Evolutionary conservation across 192 early-diverging fungal genomes (phyloP), one percentile per base, ranked within the genome.

Genomic region (Podila epigama): DNA sequence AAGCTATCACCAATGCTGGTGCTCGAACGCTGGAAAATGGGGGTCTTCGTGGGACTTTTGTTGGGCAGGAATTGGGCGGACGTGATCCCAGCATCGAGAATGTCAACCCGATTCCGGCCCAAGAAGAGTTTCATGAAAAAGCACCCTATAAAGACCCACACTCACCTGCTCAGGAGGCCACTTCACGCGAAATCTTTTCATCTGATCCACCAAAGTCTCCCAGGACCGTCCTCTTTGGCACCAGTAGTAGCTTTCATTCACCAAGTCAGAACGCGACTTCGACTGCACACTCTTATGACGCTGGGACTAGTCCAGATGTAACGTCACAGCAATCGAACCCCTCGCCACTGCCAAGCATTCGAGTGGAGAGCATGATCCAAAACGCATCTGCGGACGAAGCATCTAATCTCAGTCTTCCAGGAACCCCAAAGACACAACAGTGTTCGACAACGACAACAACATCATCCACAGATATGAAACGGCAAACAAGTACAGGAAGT

Each of bases 81-180:
- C n/a, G 1, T 48, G 4, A 22, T 22, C 44, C 0, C 44, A 16
- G 13, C 33, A 12, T 25, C 9, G 50, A 52, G 27, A 53, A 52
- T n/a, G 35, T 60, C 37, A 69, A 69, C 32, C 67, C 58, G 2
- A 41, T 61, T 22, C 67, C 67, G 12, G 29, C 50, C 7, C 67
- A 69, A 25, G 51, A 61, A 29, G 51, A 39, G 5, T 61, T 69
- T 28, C 59, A 61, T 15, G 67, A 69, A 31, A 69, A 69, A 31
- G 50, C 51, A 4, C 59, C 67, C 16, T 69, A 61, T 31, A 69
- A 61, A 32, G 67, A 69, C 11, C 67, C 67, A 40, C 22, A 13
- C 4, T 41, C 59, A 27, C 67, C 67, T 2, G 15, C 15, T 13
- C 27, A 22, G 37, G 58, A 44, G 35, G 51, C 67, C 1, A 36